Percentiles rank a stretch among this genome's conserved stretches.
Evolutionary conservation across 495 filamentous ascomycete species (phyloP).

Genomic region (Podospora bellae-mahoneyi): DNA sequence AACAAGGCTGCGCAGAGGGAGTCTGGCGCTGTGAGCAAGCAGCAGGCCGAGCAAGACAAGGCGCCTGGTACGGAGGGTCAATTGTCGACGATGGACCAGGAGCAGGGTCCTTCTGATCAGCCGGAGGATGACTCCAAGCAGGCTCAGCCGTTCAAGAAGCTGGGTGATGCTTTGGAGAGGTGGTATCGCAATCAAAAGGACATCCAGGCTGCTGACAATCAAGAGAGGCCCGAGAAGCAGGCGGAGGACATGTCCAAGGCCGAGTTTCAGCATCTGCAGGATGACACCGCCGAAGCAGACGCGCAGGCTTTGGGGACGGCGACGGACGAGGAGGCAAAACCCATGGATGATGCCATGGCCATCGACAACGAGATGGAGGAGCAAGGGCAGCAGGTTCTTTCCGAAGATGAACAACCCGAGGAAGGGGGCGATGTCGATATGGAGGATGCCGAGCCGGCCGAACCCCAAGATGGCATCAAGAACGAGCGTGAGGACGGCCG

Average conservation of each 20-base stretch:
- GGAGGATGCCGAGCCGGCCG: conserved; percentile 38
- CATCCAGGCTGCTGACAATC: conserved; percentile 58
- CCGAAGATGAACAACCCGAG: conserved; percentile 59
- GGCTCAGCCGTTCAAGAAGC: conserved; percentile 77
- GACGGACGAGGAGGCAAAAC: conserved; percentile 76
- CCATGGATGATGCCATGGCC: conserved; percentile 79
- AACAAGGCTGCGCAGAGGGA: conserved; percentile 47
- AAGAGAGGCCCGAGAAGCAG: conserved; percentile 57
- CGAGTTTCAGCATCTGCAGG: conserved; percentile 86
- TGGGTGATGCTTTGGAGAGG: conserved; percentile 87
- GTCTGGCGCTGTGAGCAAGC: conserved; percentile 47
- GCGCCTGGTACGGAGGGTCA: conserved; percentile 49
- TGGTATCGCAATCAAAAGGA: conserved; percentile 84
- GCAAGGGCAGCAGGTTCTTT: conserved; percentile 43
- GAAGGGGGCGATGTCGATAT: conserved; percentile 45
- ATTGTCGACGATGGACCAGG: conserved; percentile 50
- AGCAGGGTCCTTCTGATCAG: conserved; percentile 45
- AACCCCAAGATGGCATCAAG: conserved; percentile 42
- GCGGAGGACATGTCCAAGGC: conserved; percentile 46
- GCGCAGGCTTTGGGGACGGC: conserved; percentile 89
- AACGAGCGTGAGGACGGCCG: conserved; percentile 41
- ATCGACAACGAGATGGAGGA: conserved; percentile 68
- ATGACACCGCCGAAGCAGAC: conserved; percentile 74
- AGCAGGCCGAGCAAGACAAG: conserved; percentile 48
- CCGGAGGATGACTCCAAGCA: conserved; percentile 45